Percentiles rank a stretch among this genome's conserved stretches.
These are phyloP conservation scores for Lagenaria siceraria DNA, from an alignment of 306 rosid species.

Conservation along the genomic window DNA sequence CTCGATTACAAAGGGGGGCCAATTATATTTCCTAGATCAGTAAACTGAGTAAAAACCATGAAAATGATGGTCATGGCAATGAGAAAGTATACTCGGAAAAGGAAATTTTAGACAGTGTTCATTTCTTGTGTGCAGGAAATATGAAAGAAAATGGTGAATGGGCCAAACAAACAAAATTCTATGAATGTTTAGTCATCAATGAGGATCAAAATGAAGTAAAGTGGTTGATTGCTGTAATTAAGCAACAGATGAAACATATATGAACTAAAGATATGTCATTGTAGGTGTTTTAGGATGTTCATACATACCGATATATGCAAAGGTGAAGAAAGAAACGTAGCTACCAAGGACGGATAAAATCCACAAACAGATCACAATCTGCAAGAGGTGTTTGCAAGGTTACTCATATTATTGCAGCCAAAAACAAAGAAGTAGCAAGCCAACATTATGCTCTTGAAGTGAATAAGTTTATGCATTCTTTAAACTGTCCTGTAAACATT, in stretches of 20 bases:
- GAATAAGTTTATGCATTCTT: neutral
- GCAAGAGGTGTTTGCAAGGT: slow-evolving; percentile 16
- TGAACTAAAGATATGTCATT: neutral
- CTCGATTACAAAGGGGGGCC: neutral
- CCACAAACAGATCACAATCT: slow-evolving; percentile 84
- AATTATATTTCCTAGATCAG: neutral
- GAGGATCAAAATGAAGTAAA: neutral
- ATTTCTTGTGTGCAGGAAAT: neutral
- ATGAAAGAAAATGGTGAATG: neutral
- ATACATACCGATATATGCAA: slow-evolving; percentile 63
- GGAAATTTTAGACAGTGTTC: neutral
- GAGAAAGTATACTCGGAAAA: neutral
- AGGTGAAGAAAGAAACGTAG: slow-evolving; percentile 59
- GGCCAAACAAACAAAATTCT: neutral
- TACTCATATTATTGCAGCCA: slow-evolving; percentile 5
- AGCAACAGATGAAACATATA: neutral
- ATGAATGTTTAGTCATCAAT: neutral
- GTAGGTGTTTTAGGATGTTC: neutral
- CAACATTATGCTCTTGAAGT: neutral
- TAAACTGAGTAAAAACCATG: neutral
- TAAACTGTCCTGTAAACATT: neutral
- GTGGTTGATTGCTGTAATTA: neutral
- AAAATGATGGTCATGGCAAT: neutral
- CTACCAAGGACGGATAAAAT: slow-evolving; percentile 72
- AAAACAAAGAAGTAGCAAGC: neutral